Conservation (phyloP, 768 basidiomycete genomes). For the Pholiota conissans region DNA sequence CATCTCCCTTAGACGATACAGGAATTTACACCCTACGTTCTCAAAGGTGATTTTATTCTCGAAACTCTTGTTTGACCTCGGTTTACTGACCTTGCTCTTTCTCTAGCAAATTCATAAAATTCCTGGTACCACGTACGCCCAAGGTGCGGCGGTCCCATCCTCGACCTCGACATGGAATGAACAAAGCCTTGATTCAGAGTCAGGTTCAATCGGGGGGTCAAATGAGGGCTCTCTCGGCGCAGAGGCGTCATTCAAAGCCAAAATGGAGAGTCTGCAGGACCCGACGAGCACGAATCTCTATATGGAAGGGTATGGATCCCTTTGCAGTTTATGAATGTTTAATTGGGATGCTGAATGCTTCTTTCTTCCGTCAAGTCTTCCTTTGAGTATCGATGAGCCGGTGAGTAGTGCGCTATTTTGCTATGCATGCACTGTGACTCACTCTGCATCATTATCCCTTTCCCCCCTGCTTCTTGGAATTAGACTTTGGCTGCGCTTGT, state of each 20-base stretch:
- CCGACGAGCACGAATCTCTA: conserved; percentile 73
- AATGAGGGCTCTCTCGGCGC: conserved; percentile 15
- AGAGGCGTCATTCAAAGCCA: conserved; percentile 63
- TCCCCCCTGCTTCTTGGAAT: background rate
- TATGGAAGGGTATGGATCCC: conserved; percentile 61
- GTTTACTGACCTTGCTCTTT: background rate
- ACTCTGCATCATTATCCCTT: background rate
- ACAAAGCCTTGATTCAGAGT: conserved; percentile 16
- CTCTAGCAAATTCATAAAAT: conserved; percentile 73
- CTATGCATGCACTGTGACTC: background rate
- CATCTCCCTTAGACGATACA: conserved; percentile 61
- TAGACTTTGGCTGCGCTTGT: conserved; percentile 67
- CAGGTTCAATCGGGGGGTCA: conserved; percentile 8
- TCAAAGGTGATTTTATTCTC: conserved; percentile 61
- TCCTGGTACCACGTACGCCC: conserved; percentile 69
- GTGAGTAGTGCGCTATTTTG: conserved; percentile 27
- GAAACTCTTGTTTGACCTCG: background rate
- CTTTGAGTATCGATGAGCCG: conserved; percentile 66
- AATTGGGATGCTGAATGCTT: background rate
- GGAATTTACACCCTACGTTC: conserved; percentile 84
- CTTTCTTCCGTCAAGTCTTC: conserved; percentile 43
- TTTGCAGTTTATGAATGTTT: conserved; percentile 30
- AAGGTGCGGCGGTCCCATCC: conserved; percentile 21
- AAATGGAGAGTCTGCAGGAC: conserved; percentile 77
- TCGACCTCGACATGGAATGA: conserved; percentile 24